Evolutionary conservation across 441 rosid genomes (phyloP), one percentile per base, ranked within the genome.

Genomic region (Daphne laureola): DNA sequence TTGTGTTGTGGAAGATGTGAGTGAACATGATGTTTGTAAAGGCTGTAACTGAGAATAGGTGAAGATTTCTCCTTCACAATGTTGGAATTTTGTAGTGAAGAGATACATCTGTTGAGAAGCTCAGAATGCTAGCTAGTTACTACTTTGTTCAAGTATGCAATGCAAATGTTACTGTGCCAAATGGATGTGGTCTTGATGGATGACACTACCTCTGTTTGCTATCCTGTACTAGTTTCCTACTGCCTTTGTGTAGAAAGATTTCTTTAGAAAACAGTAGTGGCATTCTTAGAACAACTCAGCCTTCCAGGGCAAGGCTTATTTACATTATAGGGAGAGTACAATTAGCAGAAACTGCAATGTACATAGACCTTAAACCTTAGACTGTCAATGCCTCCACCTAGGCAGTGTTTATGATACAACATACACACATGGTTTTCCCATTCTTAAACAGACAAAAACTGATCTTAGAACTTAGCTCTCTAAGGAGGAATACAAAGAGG

Each of bases 231-330:
- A 18, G 23, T 18, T 18, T 18, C 3, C 23, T 18, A 18, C 23
- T 18, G 23, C 23, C 1, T 18, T 18, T 18, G 23, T 3, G 23
- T 18, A 18, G 23, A 18, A 18, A 18, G 23, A 18, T 18, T 18
- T 18, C 3, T 18, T 18, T 18, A 3, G 2, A 18, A 18, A 18
- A 18, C 3, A 18, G 23, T 18, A 18, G 2, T 18, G 3, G 23
- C 23, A 18, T 18, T 18, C 23, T 18, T 18, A 31, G 36, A 31
- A 31, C 8, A 31, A 5, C 36, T 7, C 1, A 8, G 36, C 36
- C 36, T 31, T 31, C 36, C 55, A 43, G 16, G 58, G 54, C 50
- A 40, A 61, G 52, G 56, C 49, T 65, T 74, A 68, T 71, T 65
- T 62, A 71, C 76, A 70, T 31, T 31, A 31, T 8, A 31, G 36